Conservation (phyloP, 176 grass and related monocot species). For the Lolium perenne region DNA sequence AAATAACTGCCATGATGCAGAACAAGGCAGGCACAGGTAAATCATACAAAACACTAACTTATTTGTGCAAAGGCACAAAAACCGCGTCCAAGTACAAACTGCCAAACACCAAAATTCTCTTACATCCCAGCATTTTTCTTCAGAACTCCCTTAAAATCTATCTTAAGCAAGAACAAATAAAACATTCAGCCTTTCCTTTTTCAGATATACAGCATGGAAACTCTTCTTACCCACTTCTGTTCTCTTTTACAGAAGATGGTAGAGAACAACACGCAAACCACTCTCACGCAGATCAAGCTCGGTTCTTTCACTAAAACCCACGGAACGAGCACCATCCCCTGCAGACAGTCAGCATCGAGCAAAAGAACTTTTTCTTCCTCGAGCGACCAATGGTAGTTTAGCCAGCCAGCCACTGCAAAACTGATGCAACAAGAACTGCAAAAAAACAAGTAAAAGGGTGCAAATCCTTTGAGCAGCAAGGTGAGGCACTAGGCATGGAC, state of each 20-base stretch:
- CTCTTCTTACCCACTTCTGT: slow-evolving; percentile 56
- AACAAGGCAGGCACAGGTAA: background rate
- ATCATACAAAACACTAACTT: slow-evolving; percentile 30
- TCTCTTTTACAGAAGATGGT: slow-evolving; percentile 55
- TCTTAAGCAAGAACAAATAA: slow-evolving; percentile 40
- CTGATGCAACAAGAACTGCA: slow-evolving; percentile 48
- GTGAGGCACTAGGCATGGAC: slow-evolving; percentile 58
- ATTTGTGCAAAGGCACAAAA: slow-evolving; percentile 46
- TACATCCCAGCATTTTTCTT: slow-evolving; percentile 24
- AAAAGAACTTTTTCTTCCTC: slow-evolving; percentile 71
- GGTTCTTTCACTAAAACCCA: slow-evolving; percentile 70
- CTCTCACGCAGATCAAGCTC: slow-evolving; percentile 46
- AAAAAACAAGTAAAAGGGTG: slow-evolving; percentile 40
- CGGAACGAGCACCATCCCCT: slow-evolving; percentile 55
- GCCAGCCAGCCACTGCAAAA: slow-evolving; percentile 52
- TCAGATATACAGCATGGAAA: slow-evolving; percentile 58
- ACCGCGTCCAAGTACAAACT: slow-evolving; percentile 27
- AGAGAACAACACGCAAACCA: slow-evolving; percentile 53
- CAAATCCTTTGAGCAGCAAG: slow-evolving; percentile 41
- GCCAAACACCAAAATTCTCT: slow-evolving; percentile 29
- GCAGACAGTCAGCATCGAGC: slow-evolving; percentile 46
- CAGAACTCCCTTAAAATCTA: slow-evolving; percentile 40
- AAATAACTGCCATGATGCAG: background rate
- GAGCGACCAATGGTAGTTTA: slow-evolving; percentile 50
- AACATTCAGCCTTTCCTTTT: slow-evolving; percentile 44